Evolutionary conservation across 768 basidiomycete genomes (phyloP), one percentile per base, ranked within the genome.

Genomic region (Trametes cingulata): DNA sequence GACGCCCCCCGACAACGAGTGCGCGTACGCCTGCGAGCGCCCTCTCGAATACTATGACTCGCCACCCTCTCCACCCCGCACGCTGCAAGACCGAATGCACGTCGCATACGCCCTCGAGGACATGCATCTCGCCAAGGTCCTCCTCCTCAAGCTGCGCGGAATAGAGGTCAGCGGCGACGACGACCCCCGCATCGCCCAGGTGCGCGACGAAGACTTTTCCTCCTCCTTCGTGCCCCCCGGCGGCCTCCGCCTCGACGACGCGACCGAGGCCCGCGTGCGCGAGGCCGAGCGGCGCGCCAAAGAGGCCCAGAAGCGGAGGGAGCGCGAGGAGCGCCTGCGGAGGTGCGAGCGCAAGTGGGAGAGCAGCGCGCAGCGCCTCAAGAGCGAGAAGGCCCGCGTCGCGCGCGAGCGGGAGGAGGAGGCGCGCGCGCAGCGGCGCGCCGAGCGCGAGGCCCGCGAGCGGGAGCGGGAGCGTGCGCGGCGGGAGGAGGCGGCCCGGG

Each of bases 81-180:
- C 84, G 0, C 79, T 88, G 61, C 79, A 82, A 50, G 87, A 87
- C 76, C 84, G 83, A 70, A 78, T 88, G 37, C 85, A 87, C 67
- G 76, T 80, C 65, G 87, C 87, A 7, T 88, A 88, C 66, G 85
- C 86, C 0, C 75, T 79, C 62, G 86, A 88, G 69, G 76, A 89
- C 74, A 82, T 88, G 57, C 85, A 82, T 59, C 80, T 83, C 61
- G 86, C 87, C 45, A 85, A 84, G 74, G 75, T 84, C 27, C 78
- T 88, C 12, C 77, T 86, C n/a, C 74, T 89, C 50, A 78, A 80
- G 20, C 80, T 87, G 64, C 60, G 81, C 66, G 86, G 86, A 62
- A 80, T 87, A 55, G 80, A 86, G 59, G 82, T 87, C 68, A 75
- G 78, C 10, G 77, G 78, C 13, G 81, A 84, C 71, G 72, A 80